Percentiles rank a stretch among this genome's conserved stretches.
Conservation (phyloP, 2,329 filamentous ascomycete genomes). For the Davidsoniella neocaledoniae region DNA sequence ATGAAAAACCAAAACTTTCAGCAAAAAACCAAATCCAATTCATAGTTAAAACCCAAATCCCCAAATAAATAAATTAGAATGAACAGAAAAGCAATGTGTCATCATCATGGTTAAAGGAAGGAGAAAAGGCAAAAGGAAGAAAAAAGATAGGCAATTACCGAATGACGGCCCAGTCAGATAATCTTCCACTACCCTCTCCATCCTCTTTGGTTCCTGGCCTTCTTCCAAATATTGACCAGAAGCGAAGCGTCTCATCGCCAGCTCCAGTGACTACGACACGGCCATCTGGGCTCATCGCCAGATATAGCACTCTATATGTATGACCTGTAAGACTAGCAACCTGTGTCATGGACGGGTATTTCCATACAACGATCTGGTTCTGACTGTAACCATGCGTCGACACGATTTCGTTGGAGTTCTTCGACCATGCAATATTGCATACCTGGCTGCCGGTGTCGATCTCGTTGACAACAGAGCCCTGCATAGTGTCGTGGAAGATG, state of each 20-base stretch:
- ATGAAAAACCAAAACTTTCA: too few relatives aligned
- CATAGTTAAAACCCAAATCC: neutral
- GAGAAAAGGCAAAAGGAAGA: too few relatives aligned
- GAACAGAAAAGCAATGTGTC: neutral
- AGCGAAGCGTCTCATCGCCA: slow-evolving; percentile 86
- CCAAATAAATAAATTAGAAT: neutral
- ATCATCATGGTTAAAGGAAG: neutral
- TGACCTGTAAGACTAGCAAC: slow-evolving; percentile 90
- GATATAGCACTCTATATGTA: slow-evolving; percentile 87
- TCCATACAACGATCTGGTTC: slow-evolving; percentile 98
- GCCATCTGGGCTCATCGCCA: slow-evolving; percentile 94
- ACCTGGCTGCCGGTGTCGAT: slow-evolving; percentile 95
- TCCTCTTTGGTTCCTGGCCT: slow-evolving; percentile 57
- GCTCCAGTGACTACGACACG: slow-evolving; percentile 88
- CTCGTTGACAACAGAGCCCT: slow-evolving; percentile 66
- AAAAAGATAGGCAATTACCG: slow-evolving; percentile 27
- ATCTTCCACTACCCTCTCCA: slow-evolving; percentile 41
- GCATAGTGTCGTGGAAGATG: slow-evolving; percentile 92
- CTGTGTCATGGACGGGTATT: slow-evolving; percentile 96
- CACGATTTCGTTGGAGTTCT: slow-evolving; percentile 94
- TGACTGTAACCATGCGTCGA: slow-evolving; percentile 95
- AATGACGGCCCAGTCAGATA: slow-evolving; percentile 73
- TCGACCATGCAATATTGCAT: slow-evolving; percentile 96
- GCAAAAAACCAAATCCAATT: too few relatives aligned
- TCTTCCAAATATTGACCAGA: slow-evolving; percentile 91